Evolutionary conservation across 352 stramenopile genomes (phyloP).

Genomic region (Pythium apleroticum): DNA sequence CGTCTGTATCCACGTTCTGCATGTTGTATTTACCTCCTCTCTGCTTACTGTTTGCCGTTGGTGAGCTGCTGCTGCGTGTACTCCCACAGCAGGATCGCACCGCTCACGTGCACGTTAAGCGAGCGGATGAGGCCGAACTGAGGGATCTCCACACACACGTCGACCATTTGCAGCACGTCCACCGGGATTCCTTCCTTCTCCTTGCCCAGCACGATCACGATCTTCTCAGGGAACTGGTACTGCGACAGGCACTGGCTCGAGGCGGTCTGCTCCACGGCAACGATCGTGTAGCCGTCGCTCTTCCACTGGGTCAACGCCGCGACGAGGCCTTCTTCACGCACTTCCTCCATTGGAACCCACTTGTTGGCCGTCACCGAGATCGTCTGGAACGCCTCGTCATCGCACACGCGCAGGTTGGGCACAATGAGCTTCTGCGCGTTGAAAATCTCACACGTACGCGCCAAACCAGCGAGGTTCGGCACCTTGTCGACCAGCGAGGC

Average conservation of each 20-base stretch:
- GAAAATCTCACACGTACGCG: constrained; percentile 95
- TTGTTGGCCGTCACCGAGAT: constrained; percentile 93
- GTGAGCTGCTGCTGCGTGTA: constrained; percentile 90
- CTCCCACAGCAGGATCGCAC: constrained; percentile 95
- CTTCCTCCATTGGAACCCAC: constrained; percentile 95
- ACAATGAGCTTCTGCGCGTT: constrained; percentile 89
- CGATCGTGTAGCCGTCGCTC: constrained; percentile 88
- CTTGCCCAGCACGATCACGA: constrained; percentile 94
- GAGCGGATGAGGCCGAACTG: constrained; percentile 96
- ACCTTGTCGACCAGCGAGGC: constrained; percentile 94
- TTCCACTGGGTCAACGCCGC: constrained; percentile 65
- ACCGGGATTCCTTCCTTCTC: constrained; percentile 97
- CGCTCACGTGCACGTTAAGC: constrained; percentile 97
- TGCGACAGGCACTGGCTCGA: constrained; percentile 85
- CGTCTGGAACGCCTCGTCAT: constrained; percentile 90
- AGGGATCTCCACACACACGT: constrained; percentile 97
- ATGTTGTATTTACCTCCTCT: neutral
- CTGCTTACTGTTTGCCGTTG: constrained; percentile 1
- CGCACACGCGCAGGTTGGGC: constrained; percentile 76
- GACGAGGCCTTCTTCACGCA: constrained; percentile 45
- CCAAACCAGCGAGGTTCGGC: constrained; percentile 93
- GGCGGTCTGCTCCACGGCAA: constrained; percentile 94
- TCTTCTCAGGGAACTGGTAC: constrained; percentile 87
- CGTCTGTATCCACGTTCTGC: neutral
- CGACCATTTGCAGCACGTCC: constrained; percentile 93